phyloP scores from a whole-genome alignment of 1,139 yeast genomes.

The Meyerozyma athensensis region DNA sequence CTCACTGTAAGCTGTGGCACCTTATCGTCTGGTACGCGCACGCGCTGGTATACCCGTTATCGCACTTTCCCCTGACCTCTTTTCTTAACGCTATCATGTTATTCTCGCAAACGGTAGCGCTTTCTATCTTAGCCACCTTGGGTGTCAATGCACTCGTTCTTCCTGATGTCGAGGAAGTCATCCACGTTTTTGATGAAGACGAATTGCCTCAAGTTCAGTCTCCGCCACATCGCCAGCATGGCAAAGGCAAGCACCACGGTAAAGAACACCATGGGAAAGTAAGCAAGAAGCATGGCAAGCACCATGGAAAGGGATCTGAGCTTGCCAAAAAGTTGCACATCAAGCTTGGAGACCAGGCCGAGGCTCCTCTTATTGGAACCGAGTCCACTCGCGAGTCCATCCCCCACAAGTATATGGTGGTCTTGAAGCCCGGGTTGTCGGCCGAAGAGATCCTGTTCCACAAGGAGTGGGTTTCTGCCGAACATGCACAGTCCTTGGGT shows the following conservation, averaged over 20 bases:
- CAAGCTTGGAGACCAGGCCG: constrained; percentile 4
- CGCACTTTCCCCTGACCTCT: constrained; percentile 4
- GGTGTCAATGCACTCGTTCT: constrained; percentile 64
- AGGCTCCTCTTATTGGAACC: constrained; percentile 11
- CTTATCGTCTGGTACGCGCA: constrained; percentile 2
- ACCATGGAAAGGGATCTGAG: not conserved
- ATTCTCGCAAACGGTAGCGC: constrained; percentile 45
- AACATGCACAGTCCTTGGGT: constrained; percentile 38
- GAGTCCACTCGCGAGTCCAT: constrained; percentile 43
- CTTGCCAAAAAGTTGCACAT: not conserved
- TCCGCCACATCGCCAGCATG: constrained; percentile 5
- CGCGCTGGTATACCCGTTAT: constrained; percentile 2
- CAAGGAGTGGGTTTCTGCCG: constrained; percentile 53
- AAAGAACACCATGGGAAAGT: constrained; percentile 4
- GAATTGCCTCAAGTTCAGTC: not conserved
- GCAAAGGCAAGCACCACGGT: not conserved
- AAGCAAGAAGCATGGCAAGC: not conserved
- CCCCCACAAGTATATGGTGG: constrained; percentile 68
- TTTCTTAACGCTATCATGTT: constrained; percentile 25
- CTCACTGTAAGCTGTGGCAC: too few species aligned
- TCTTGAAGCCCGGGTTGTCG: constrained; percentile 60
- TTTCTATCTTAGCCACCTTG: constrained; percentile 52
- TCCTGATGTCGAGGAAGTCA: constrained; percentile 45
- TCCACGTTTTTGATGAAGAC: constrained; percentile 31
- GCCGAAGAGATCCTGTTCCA: constrained; percentile 55